Base-by-base conservation (phyloP, 371 early-diverging fungal genomes). In the Mucor plumbeus region DNA sequence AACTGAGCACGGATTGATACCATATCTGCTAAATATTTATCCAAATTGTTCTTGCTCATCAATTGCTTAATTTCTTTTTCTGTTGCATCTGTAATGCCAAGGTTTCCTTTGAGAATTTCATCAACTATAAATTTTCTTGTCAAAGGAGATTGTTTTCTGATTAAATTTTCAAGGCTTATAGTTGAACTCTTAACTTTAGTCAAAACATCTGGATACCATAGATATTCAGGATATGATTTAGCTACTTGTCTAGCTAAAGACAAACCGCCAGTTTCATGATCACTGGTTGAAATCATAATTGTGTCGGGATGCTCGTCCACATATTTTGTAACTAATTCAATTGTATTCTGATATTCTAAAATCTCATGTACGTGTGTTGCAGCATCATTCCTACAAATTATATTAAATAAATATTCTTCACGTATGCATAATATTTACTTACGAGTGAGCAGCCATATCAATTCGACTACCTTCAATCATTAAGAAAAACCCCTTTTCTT, bases 381-480 rank as follows among this genome's bases (percentile, higher is more conserved):
- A 1, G 97, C 91, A 70, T 98, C 99, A 71, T 97, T 97, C 60
- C 90, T 90, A 71, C 0, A 68, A 76, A 0, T 48, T 4, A 5
- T 19, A 41, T 75, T 65, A 60, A 74, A 39, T 17, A 21, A 36
- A 9, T 33, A 9, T 9, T 26, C n/a, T 4, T 57, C 26, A 15
- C 38, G 19, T 36, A 40, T 14, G 11, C n/a, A 44, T 50, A 13
- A 31, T 14, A 7, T 13, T 13, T 21, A 74, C 79, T 69, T 82
- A 89, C 87, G 74, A 81, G 65, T 92, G 93, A 34, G 88, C 92
- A n/a, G 91, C 92, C 92, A 92, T 90, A 68, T 92, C 93, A 56
- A 98, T 98, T 15, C 95, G 80, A 63, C 93, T 92, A 0, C 99
- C 98, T 80, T 97, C 99, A 70, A 98, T 89, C 95, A 98, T 93